These are phyloP conservation scores for Chondrostereum purpureum DNA, from an alignment of 1,284 basidiomycete genomes.

Conservation along the genomic window DNA sequence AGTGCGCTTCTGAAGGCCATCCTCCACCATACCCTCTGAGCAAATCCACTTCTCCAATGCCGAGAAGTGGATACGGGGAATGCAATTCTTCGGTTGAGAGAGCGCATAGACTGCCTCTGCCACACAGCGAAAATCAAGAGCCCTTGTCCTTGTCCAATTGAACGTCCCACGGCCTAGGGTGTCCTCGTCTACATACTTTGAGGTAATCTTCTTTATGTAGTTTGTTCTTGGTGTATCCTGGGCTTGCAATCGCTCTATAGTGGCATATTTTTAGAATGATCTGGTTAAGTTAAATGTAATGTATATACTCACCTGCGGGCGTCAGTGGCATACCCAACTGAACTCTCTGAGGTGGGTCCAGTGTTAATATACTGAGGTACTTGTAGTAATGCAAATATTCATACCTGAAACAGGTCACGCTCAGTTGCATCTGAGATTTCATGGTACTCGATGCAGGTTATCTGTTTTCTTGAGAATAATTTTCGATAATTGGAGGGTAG, in stretches of 20 bases:
- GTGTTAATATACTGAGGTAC: too few relatives aligned
- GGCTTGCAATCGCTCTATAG: conserved; percentile 35
- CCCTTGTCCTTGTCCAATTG: conserved; percentile 29
- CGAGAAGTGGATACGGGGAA: too few relatives aligned
- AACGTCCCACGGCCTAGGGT: conserved; percentile 11
- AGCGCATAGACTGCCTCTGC: conserved; percentile 27
- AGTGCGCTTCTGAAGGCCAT: too few relatives aligned
- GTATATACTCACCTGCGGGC: conserved; percentile 20
- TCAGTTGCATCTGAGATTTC: conserved; percentile 54
- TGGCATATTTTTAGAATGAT: too few relatives aligned
- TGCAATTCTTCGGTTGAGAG: too few relatives aligned
- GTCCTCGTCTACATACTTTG: conserved; percentile 11
- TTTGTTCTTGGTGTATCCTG: conserved; percentile 27
- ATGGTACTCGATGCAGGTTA: conserved; percentile 68
- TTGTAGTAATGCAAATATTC: too few relatives aligned
- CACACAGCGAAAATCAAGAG: conserved; percentile 30
- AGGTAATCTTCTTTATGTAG: conserved; percentile 25
- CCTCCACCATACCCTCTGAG: too few relatives aligned
- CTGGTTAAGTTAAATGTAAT: not conserved
- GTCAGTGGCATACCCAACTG: conserved; percentile 40
- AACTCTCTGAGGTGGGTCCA: conserved; percentile 26
- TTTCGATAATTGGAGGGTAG: conserved; percentile 45
- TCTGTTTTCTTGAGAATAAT: conserved; percentile 58
- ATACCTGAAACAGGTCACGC: conserved; percentile 69
- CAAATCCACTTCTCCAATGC: too few relatives aligned